Base-by-base conservation (phyloP, 2,329 filamentous ascomycete genomes). In the Talaromyces sp. region DNA sequence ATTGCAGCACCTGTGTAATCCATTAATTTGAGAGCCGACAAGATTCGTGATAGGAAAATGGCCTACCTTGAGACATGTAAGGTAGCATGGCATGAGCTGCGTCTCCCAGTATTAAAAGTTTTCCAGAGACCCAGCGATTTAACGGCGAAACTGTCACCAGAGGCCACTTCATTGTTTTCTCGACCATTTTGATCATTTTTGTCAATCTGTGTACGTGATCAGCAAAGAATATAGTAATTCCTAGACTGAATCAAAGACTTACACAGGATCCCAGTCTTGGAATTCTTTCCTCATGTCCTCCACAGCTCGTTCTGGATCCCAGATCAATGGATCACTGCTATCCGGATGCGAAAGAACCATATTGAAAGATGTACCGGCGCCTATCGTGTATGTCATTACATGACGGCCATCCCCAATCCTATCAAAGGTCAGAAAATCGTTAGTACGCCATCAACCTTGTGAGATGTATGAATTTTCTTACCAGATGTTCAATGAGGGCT, bases 141-240 rank as follows among this genome's bases (percentile, higher is more conserved):
- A 52, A 80, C 78, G 81, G 39, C 65, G 54, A 39, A 67, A 69
- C 70, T 49, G 86, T 82, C 85, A 90, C 73, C 39, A 91, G 73
- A 71, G 87, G 89, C 89, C 89, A 91, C 73, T 90, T 91, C 45
- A 87, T 84, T 0, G 90, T 86, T 1, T 76, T 81, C 43, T 85
- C 81, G 0, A 90, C 87, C 50, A 82, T 80, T 3, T 77, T 75
- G n/a, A 77, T 74, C 11, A 76, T 66, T 57, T 74, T 75, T 0
- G 68, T 67, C 0, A 77, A 65, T 4, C 72, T 65, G 9, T 45
- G 17, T 35, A 4, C 13, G n/a, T 35, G n/a, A 57, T 50, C 37
- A 45, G 43, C 56, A 27, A 45, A 25, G 74, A 39, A 19, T 17
- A 17, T 19, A 19, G n/a, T 19, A 43, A 49, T 15, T 25, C 3